Evolutionary conservation across 2,329 filamentous ascomycete species (phyloP), one percentile per base, ranked within the genome.

Genomic region (Colletotrichum simmondsii): DNA sequence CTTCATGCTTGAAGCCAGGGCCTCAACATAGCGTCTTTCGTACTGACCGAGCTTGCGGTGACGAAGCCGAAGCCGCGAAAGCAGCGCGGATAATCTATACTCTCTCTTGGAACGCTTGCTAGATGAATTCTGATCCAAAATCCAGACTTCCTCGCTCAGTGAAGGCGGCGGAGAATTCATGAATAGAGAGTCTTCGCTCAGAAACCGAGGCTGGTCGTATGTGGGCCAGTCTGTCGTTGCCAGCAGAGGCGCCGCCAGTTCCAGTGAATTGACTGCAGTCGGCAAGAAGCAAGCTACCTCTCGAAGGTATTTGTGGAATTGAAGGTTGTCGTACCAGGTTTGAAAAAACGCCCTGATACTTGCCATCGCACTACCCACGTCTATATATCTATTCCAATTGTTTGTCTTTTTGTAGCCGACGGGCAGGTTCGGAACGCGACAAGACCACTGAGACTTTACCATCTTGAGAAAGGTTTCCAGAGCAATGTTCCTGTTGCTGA

Each of bases 321-420:
- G 62, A n/a, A 61, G 56, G 66, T 81, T 81, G 22, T 78, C 68
- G 62, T 73, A 77, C 78, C 79, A 81, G 4, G 14, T 68, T 22
- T 68, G 10, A 42, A 68, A 68, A 19, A 2, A 46, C 7, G 12
- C 2, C 22, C 11, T 22, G 30, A 61, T 26, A 2, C 5, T 14
- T 19, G 22, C 32, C 11, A 32, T 4, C 26, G n/a, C 53, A 16
- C 5, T 8, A 2, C 4, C 32, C 0, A 57, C 22, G 2, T 24
- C 11, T 32, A 65, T 3, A 16, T 65, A 65, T 3, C 3, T 16
- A 5, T 26, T 1, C 56, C 65, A 67, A 8, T 35, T n/a, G 10
- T 30, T 10, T 8, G 5, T 30, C 6, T 56, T 16, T 16, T 19
- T 16, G 26, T 56, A 28, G 24, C 6, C 16, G 10, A 12, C 7